Evolutionary conservation across 2,329 filamentous ascomycete species (phyloP), one percentile per base, ranked within the genome.

Genomic region (Xenoacremonium recifei): DNA sequence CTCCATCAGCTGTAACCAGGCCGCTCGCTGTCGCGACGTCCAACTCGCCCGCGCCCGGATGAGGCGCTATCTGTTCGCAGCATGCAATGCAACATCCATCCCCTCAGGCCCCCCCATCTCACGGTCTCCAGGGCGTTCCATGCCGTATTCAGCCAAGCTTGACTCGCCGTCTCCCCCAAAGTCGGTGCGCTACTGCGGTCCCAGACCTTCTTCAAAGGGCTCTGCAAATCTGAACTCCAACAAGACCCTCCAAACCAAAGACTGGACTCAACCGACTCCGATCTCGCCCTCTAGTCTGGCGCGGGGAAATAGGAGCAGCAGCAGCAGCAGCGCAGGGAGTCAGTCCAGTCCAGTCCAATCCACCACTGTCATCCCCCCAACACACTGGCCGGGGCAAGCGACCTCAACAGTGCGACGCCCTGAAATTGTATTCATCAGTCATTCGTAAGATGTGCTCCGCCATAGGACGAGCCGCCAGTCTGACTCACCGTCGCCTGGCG

Each of bases 211-310:
- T 54, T 53, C 44, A n/a, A n/a, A n/a, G n/a, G n/a, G n/a, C n/a
- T n/a, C n/a, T n/a, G n/a, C n/a, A n/a, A n/a, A n/a, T n/a, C n/a
- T n/a, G n/a, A n/a, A n/a, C n/a, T n/a, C n/a, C n/a, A n/a, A n/a
- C n/a, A n/a, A n/a, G n/a, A n/a, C n/a, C n/a, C n/a, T n/a, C n/a
- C n/a, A n/a, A n/a, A n/a, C n/a, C n/a, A n/a, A n/a, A n/a, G n/a
- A n/a, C n/a, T n/a, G n/a, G n/a, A 32, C 34, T 37, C 18, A 25
- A 33, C 45, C 21, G 36, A 37, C 49, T 58, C 55, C 55, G 55
- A 58, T 58, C 51, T 57, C 55, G 55, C 55, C 50, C 35, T 36
- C 18, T n/a, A n/a, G n/a, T n/a, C n/a, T n/a, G n/a, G 46, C 45
- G 46, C 46, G 51, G 55, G 50, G 35, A 39, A 31, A 32, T 18